Base-by-base conservation (phyloP, 352 stramenopile species). In the Phytophthora hybrid region DNA sequence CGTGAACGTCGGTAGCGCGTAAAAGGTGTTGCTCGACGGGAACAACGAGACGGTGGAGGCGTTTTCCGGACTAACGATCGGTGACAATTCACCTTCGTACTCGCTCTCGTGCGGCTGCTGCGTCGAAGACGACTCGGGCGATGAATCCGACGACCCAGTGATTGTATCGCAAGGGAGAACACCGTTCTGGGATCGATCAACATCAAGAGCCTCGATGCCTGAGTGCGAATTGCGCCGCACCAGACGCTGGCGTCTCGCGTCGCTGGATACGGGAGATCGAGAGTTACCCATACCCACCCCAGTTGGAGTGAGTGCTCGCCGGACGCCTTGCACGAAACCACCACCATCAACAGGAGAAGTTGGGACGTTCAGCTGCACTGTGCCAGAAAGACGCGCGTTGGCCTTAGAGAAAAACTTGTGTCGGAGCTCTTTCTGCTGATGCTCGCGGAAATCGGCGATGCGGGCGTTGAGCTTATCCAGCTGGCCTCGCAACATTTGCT, bases 401-500 rank as follows among this genome's bases (percentile, higher is more conserved):
- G 81, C 80, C 64, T 95, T 95, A 18, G 85, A 84, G 44, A 94
- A 94, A 72, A 90, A 95, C 23, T 83, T 83, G 29, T 90, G 87
- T 0, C 89, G 88, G 21, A 96, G 31, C 52, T 93, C 74, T 60
- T 92, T 93, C 29, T 95, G 77, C 63, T 96, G 86, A 31, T 89
- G 79, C 60, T 94, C 87, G 1, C 87, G 88, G 44, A 82, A 90
- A 58, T 97, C 90, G 29, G 76, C 71, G 37, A 97, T 84, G 9
- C 87, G 86, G 8, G 82, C 63, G 31, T 82, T 82, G 23, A 97
- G 82, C 69, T 97, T 97, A 71, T 97, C 89, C 8, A 93, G 82
- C 41, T 97, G 90, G 14, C 79, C 88, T 70, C 86, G 82, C 8
- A 97, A 78, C 86, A 97, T 89, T 75, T 95, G 89, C 19, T 87